These are phyloP conservation scores for Ophiostoma sp. DNA, from an alignment of 2,329 filamentous ascomycete species.

Conservation along the genomic window DNA sequence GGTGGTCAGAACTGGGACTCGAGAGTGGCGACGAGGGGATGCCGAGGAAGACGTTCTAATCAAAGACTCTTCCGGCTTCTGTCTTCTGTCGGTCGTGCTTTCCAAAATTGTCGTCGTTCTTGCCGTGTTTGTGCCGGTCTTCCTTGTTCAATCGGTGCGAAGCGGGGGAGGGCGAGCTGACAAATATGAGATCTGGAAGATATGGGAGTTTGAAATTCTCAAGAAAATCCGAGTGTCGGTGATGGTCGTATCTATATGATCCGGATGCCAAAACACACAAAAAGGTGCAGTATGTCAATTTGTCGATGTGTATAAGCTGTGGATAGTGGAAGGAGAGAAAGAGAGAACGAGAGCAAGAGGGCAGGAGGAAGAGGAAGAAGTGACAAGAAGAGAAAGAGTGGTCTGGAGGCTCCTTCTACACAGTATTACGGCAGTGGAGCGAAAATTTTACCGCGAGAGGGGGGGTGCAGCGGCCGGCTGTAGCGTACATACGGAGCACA, in stretches of 20 bases:
- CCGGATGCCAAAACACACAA: slow-evolving; percentile 3
- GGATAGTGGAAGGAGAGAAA: neutral
- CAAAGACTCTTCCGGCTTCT: slow-evolving; percentile 4
- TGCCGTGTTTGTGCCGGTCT: neutral
- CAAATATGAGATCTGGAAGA: neutral
- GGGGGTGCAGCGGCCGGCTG: slow-evolving; percentile 5
- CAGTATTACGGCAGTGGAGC: slow-evolving; percentile 14
- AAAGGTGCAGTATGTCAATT: neutral
- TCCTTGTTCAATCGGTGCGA: neutral
- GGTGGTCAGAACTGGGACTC: neutral
- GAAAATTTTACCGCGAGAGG: slow-evolving; percentile 22
- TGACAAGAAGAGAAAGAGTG: neutral
- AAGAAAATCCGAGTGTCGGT: neutral
- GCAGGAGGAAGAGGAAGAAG: neutral
- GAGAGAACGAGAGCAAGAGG: neutral
- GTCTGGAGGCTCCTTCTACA: slow-evolving; percentile 9
- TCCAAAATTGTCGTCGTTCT: neutral
- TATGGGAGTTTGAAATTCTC: neutral
- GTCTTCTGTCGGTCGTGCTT: neutral
- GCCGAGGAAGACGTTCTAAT: neutral
- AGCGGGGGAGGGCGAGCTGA: slow-evolving; percentile 9
- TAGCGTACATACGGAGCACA: neutral
- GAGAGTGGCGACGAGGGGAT: neutral
- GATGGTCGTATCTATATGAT: neutral
- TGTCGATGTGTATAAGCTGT: neutral